These are phyloP conservation scores for Sporothrix euskadiensis DNA, from an alignment of 2,329 filamentous ascomycete species.

Conservation along the genomic window DNA sequence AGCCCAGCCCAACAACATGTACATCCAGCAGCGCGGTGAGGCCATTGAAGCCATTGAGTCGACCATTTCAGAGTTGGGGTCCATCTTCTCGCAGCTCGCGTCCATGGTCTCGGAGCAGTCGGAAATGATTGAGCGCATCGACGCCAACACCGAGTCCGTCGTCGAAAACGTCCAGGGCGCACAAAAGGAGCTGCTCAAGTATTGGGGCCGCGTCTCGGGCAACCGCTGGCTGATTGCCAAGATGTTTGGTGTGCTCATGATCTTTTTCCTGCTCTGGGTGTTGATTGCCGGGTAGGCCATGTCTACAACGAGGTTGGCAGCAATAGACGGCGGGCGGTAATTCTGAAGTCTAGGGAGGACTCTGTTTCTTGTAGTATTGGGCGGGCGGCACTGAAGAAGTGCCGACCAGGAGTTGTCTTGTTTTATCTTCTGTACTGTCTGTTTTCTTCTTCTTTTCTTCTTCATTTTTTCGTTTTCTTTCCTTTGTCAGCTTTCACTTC, in stretches of 20 bases:
- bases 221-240: conserved; percentile 94
- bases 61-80: conserved; percentile 87
- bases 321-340: neutral
- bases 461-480: neutral
- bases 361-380: conserved; percentile 31
- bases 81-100: conserved; percentile 62
- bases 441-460: neutral
- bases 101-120: conserved; percentile 97
- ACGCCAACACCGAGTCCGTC: conserved; percentile 74
- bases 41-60: conserved; percentile 96
- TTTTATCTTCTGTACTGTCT: neutral
- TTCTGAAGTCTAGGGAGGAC: neutral
- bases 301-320: no score
- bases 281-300: conserved; percentile 57
- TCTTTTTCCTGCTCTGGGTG: conserved; percentile 80
- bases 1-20: conserved; percentile 78
- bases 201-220: conserved; percentile 90
- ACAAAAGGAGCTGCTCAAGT: conserved; percentile 92
- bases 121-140: conserved; percentile 71
- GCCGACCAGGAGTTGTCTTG: neutral
- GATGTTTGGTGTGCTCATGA: conserved; percentile 90
- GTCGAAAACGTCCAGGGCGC: conserved; percentile 98
- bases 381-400: neutral
- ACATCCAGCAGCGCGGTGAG: conserved; percentile 90
- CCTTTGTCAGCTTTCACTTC: neutral